Percentiles rank a stretch among this genome's conserved stretches.
phyloP scores from a whole-genome alignment of 495 filamentous ascomycete species.

The Penicillium silybi region DNA sequence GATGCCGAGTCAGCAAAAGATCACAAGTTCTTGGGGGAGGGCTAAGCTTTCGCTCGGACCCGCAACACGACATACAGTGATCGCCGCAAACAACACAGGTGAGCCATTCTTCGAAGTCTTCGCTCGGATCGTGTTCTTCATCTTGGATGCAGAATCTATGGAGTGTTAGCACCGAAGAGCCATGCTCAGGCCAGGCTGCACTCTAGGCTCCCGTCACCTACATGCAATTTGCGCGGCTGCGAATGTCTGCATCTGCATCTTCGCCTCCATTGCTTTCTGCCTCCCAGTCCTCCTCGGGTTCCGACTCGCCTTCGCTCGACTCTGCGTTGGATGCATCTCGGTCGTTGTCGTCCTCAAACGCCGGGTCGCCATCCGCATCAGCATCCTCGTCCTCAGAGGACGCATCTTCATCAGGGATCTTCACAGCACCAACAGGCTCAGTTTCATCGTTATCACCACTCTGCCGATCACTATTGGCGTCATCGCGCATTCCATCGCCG shows the following conservation, averaged over 20 bases:
- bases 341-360: slow-evolving; percentile 37
- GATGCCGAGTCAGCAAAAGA: slow-evolving; percentile 33
- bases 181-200: background rate
- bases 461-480: slow-evolving; percentile 31
- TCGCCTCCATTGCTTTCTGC: slow-evolving; percentile 59
- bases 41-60: slow-evolving; percentile 21
- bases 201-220: slow-evolving; percentile 43
- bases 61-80: slow-evolving; percentile 66
- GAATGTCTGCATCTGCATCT: slow-evolving; percentile 61
- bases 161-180: slow-evolving; percentile 19
- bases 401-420: slow-evolving; percentile 55
- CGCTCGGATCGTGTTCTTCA: slow-evolving; percentile 80
- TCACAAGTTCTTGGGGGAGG: slow-evolving; percentile 23
- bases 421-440: slow-evolving; percentile 74
- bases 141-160: slow-evolving; percentile 71
- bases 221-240: slow-evolving; percentile 60
- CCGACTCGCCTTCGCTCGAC: slow-evolving; percentile 62
- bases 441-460: slow-evolving; percentile 44
- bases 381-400: slow-evolving; percentile 40
- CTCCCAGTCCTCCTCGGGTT: slow-evolving; percentile 65
- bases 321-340: slow-evolving; percentile 49
- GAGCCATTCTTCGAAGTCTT: slow-evolving; percentile 84
- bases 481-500: slow-evolving; percentile 22
- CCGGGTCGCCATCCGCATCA: slow-evolving; percentile 44
- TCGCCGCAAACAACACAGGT: slow-evolving; percentile 78